Evolutionary conservation across 805 yeast genomes (phyloP).

Genomic region (Wickerhamomyces hampshirensis): DNA sequence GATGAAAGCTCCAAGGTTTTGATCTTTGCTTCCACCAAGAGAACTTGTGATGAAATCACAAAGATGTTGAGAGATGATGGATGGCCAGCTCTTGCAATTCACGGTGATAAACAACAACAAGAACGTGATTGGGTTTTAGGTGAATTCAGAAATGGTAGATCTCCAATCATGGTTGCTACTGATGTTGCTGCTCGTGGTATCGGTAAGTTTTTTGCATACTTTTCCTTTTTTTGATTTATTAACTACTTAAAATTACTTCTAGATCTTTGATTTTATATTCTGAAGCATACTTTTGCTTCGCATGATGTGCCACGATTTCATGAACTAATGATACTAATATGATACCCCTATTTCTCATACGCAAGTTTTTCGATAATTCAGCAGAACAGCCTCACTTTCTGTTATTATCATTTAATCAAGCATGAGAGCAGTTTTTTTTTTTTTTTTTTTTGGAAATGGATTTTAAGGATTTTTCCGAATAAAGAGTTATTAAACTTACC

Average conservation of each 20-base stretch:
- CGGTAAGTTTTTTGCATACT: conserved; percentile 61
- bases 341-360: too few relatives aligned
- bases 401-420: too few relatives aligned
- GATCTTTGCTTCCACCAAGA: conserved; percentile 93
- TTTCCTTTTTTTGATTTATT: conserved; percentile 8
- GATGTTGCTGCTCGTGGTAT: conserved; percentile 99
- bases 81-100: conserved; percentile 98
- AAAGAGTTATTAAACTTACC: neutral
- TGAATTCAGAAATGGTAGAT: conserved; percentile 88
- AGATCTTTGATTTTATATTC: conserved; percentile 17
- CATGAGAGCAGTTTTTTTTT: neutral
- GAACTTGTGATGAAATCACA: conserved; percentile 95
- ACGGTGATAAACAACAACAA: conserved; percentile 96
- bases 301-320: neutral
- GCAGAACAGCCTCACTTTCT: too few relatives aligned
- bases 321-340: neutral
- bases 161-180: conserved; percentile 98
- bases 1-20: conserved; percentile 72
- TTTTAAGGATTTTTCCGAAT: too few relatives aligned
- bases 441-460: too few relatives aligned
- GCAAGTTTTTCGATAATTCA: too few relatives aligned
- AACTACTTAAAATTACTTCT: conserved; percentile 12
- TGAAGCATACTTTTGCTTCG: neutral
- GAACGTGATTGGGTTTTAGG: conserved; percentile 98
- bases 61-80: conserved; percentile 91